Evolutionary conservation across 148 eudicot genomes (phyloP), one percentile per base, ranked within the genome.

Genomic region (Arctostaphylos glauca): DNA sequence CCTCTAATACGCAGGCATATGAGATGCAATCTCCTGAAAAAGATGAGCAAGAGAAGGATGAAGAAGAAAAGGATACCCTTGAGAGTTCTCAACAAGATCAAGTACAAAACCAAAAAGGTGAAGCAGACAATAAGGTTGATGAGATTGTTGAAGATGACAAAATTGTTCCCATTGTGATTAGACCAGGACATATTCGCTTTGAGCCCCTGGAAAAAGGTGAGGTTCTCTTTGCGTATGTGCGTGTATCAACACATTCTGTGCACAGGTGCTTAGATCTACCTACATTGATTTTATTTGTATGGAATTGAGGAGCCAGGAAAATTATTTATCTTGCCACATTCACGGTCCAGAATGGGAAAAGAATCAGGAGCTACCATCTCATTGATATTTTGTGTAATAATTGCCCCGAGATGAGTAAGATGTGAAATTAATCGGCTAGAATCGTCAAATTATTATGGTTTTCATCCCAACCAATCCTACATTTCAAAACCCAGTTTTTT

Each of bases 121-220:
- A 87, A 78, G 82, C 59, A 53, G 84, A 81, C 25, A 72, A 66
- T 23, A 43, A 66, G 71, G 25, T 25, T 31, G 3, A 59, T 41
- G 81, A 73, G 75, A 46, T 66, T 7, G 77, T 71, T 75, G 83
- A 49, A 55, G 97, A 89, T n/a, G 89, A 84, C 70, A 91, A 91
- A 43, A 84, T 92, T 81, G 92, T 89, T 80, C 99, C 98, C 66
- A 83, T 93, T 87, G 87, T 84, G 68, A 80, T 92, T 87, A 93
- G 93, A 81, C 99, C 98, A 50, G 97, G 97, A 81, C 96, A 93
- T 84, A 92, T 97, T 76, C 95, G 97, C 76, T 97, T 97, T 89
- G 90, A 90, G 77, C 89, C 95, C 53, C 81, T 89, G 77, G 90
- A 77, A 71, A 85, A 92, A 88, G 98, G 98, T 94, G 70, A 59